Evolutionary conservation across 1,284 basidiomycete species (phyloP), one percentile per base, ranked within the genome.

Genomic region (Rhodotorula sp.): DNA sequence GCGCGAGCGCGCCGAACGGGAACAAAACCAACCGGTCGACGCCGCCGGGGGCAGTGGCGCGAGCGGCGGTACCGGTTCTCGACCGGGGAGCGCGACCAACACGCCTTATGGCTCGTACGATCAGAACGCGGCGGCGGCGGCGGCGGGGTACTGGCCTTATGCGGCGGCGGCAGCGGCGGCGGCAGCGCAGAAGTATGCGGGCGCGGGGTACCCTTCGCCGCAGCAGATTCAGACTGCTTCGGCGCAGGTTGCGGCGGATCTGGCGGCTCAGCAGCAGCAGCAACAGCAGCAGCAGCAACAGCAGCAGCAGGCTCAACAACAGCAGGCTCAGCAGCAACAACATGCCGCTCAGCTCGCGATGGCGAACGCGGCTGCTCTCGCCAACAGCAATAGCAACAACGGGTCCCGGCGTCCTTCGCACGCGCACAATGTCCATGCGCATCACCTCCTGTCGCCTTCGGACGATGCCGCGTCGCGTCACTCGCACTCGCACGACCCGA

Each of bases 401-500:
- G 58, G 23, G 6, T 48, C 54, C 10, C 71, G 66, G 8, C 68
- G 65, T 21, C 54, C 59, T 10, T 18, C 57, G 31, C 52, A 61
- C 56, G 54, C 61, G 18, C 66, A 69, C 47, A 54, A 52, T n/a
- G 15, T 56, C 26, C 63, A 59, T 29, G 54, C 66, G 58, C 64
- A 52, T 52, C 54, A 58, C 59, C 65, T 56, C 56, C 43, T 62
- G 39, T 43, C 62, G 43, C 63, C 61, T 12, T 21, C 56, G 20
- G 75, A 70, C 58, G 76, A 74, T 43, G n/a, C 62, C 52, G 47
- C 63, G 15, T 58, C 72, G 1, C 70, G 71, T 3, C 72, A 76
- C 57, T 74, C 74, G 46, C 74, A 77, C 67, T 76, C 74, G 43
- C 76, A 77, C 69, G 72, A 76, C 54, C 63, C 76, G 29, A 66